phyloP scores from a whole-genome alignment of 108 stramenopile genomes.

The Pelagomonas calceolata region DNA sequence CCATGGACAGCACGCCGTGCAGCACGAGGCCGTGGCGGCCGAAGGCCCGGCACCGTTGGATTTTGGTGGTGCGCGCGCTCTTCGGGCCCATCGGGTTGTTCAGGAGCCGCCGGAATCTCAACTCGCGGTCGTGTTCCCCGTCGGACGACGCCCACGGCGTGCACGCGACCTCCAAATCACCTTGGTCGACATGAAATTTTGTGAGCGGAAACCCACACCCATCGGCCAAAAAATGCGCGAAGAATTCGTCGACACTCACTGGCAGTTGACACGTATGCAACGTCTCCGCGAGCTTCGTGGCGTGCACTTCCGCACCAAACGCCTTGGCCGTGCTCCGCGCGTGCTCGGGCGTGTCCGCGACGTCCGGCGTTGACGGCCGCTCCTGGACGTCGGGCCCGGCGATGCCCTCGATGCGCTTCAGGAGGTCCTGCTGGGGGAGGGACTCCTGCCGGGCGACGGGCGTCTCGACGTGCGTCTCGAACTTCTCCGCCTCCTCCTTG shows the following conservation, averaged over 20 bases:
- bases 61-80: slow-evolving; percentile 24
- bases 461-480: too few species aligned
- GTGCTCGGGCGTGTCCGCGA: too few species aligned
- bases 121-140: background rate
- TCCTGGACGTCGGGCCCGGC: too few species aligned
- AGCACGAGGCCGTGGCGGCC: slow-evolving; percentile 28
- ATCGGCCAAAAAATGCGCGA: background rate
- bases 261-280: background rate
- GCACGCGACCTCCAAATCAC: background rate
- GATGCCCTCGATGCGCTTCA: too few species aligned
- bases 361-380: too few species aligned
- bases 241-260: background rate
- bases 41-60: slow-evolving; percentile 26
- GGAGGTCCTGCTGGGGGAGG: too few species aligned
- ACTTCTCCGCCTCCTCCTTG: too few species aligned
- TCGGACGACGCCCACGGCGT: background rate
- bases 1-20: slow-evolving; percentile 31
- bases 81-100: background rate
- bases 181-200: background rate
- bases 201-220: background rate
- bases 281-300: background rate
- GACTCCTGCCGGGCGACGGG: too few species aligned
- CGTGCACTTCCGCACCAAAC: too few species aligned
- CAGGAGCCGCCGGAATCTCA: background rate
- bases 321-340: too few species aligned